Evolutionary conservation across 495 filamentous ascomycete species (phyloP).

Genomic region (Penicillium diatomitis): DNA sequence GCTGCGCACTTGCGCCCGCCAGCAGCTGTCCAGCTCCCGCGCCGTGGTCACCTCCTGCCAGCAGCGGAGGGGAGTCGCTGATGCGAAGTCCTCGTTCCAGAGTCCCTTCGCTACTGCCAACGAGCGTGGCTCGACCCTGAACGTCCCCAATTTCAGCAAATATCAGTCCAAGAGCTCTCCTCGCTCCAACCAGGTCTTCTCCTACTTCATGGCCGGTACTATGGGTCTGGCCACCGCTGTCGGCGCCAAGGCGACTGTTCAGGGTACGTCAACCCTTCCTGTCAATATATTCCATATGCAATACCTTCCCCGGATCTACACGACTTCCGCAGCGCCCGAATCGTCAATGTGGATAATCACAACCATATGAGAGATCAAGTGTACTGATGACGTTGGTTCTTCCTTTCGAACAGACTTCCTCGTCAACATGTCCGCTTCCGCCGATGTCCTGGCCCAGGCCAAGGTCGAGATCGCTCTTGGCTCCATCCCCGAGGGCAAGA

Average conservation of each 20-base stretch:
- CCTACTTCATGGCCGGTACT: slow-evolving; percentile 96
- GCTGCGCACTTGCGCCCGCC: slow-evolving; percentile 43
- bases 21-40: slow-evolving; percentile 36
- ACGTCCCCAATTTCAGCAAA: slow-evolving; percentile 83
- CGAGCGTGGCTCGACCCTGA: slow-evolving; percentile 44
- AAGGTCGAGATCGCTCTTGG: slow-evolving; percentile 96
- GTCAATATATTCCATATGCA: too few species aligned
- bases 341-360: not conserved
- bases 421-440: slow-evolving; percentile 98
- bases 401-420: slow-evolving; percentile 69
- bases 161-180: slow-evolving; percentile 62
- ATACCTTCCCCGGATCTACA: too few species aligned
- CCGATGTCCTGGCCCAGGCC: slow-evolving; percentile 96
- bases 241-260: slow-evolving; percentile 92
- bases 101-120: slow-evolving; percentile 40
- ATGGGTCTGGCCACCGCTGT: slow-evolving; percentile 85
- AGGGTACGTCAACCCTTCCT: slow-evolving; percentile 55
- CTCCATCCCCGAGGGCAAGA: slow-evolving; percentile 97
- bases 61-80: slow-evolving; percentile 37
- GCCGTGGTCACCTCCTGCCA: slow-evolving; percentile 41
- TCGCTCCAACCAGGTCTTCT: slow-evolving; percentile 72
- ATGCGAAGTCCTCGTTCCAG: slow-evolving; percentile 42
- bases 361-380: not conserved
- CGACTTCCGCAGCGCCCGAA: not conserved
- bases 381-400: slow-evolving; percentile 14